These are phyloP conservation scores for Arabidopsis hybrid DNA, from an alignment of 441 rosid species.

Conservation along the genomic window DNA sequence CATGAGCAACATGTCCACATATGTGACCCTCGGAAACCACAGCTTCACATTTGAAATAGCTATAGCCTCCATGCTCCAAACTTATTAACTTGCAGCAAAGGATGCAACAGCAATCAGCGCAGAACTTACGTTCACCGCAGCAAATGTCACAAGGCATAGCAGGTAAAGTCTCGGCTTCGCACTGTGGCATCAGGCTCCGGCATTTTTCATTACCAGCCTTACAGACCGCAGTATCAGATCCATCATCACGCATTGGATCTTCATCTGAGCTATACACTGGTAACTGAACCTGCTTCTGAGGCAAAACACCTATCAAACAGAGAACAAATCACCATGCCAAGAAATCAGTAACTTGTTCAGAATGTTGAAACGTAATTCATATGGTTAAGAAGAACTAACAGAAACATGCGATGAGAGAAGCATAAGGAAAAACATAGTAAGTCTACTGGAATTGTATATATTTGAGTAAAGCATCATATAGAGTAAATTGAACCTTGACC, in stretches of 20 bases:
- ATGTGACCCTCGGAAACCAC: constrained; percentile 52
- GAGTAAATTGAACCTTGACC: constrained; percentile 35
- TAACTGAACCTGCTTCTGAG: constrained; percentile 37
- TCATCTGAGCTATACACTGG: constrained; percentile 50
- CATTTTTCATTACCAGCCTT: constrained; percentile 81
- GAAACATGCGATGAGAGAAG: constrained; percentile 7
- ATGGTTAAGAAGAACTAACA: not conserved
- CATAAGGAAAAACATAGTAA: not conserved
- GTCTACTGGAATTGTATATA: not conserved
- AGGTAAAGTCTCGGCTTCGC: constrained; percentile 44
- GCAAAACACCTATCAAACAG: constrained; percentile 42
- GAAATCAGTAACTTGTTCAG: not conserved
- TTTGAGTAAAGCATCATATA: not conserved
- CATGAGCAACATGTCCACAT: constrained; percentile 89
- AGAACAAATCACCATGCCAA: constrained; percentile 12
- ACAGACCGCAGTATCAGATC: constrained; percentile 56
- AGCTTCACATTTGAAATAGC: constrained; percentile 79
- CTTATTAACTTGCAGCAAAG: constrained; percentile 72
- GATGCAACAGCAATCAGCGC: constrained; percentile 86
- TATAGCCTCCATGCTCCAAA: constrained; percentile 63
- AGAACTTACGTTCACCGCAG: constrained; percentile 76
- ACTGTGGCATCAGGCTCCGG: constrained; percentile 50
- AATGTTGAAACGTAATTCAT: constrained; percentile 6
- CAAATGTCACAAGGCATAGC: constrained; percentile 82
- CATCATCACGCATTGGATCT: constrained; percentile 47